phyloP scores from a whole-genome alignment of 352 stramenopile genomes.

The Phytophthora kernoviae region DNA sequence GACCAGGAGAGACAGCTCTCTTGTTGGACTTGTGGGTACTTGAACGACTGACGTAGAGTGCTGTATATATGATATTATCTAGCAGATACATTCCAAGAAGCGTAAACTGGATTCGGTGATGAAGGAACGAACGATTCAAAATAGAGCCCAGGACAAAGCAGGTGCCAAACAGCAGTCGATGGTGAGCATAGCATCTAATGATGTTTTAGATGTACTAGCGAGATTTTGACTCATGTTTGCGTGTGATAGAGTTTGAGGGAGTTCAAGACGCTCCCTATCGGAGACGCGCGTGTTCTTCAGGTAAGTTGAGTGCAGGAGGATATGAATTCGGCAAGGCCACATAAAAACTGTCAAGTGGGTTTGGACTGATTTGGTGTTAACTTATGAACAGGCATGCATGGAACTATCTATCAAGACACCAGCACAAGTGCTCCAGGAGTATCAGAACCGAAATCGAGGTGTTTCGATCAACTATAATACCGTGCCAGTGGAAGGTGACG shows the following conservation, averaged over 20 bases:
- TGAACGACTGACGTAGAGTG: conserved; percentile 1
- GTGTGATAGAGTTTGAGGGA: conserved; percentile 52
- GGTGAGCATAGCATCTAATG: conserved; percentile 25
- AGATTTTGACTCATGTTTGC: background rate
- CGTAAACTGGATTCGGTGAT: conserved; percentile 39
- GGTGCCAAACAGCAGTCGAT: conserved; percentile 35
- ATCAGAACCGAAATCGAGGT: conserved; percentile 80
- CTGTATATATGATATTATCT: background rate
- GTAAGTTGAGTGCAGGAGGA: conserved; percentile 19
- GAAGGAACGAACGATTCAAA: conserved; percentile 12
- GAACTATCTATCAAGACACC: conserved; percentile 82
- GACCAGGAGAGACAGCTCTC: conserved; percentile 26
- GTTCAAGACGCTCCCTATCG: conserved; percentile 71
- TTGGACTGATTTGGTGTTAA: background rate
- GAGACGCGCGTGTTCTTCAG: conserved; percentile 68
- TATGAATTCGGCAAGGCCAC: conserved; percentile 9
- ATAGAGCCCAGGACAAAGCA: conserved; percentile 14
- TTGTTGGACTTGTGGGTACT: conserved; percentile 10
- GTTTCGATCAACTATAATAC: conserved; percentile 87
- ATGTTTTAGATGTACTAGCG: background rate
- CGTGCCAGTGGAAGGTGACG: conserved; percentile 51
- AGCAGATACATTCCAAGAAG: conserved; percentile 44
- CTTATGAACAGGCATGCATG: conserved; percentile 59
- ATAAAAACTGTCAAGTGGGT: background rate
- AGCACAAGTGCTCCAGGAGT: conserved; percentile 86